These are phyloP conservation scores for Vigna radiata DNA, from an alignment of 306 rosid species.

Conservation along the genomic window DNA sequence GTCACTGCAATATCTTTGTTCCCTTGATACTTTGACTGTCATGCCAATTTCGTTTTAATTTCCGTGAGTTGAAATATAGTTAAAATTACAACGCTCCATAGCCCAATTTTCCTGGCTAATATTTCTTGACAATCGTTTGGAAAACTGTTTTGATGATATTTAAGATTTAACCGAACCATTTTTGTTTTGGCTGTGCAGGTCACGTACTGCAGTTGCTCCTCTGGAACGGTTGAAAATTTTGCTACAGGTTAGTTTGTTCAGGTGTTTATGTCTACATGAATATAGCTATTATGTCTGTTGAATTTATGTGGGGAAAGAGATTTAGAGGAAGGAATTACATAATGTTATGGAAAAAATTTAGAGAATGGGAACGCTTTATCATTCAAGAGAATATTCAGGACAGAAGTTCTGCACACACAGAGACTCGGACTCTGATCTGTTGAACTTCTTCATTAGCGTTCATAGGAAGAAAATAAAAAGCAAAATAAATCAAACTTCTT, in stretches of 20 bases:
- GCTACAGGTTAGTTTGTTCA: slow-evolving; percentile 74
- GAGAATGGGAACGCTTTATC: not conserved
- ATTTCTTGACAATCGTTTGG: not conserved
- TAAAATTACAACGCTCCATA: not conserved
- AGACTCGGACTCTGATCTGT: not conserved
- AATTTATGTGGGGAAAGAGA: not conserved
- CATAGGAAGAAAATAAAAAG: not conserved
- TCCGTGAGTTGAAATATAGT: not conserved
- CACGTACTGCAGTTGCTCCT: slow-evolving; percentile 99
- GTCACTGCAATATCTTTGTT: not conserved
- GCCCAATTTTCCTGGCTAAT: not conserved
- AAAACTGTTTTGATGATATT: not conserved
- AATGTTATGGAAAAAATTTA: not conserved
- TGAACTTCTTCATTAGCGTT: not conserved
- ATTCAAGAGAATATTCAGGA: not conserved
- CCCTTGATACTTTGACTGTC: not conserved
- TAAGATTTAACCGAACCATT: slow-evolving; percentile 5
- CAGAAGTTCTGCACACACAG: not conserved
- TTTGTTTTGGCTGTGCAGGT: slow-evolving; percentile 59
- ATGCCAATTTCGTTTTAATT: slow-evolving; percentile 11
- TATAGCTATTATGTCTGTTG: not conserved
- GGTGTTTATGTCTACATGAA: slow-evolving; percentile 23
- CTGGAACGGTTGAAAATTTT: slow-evolving; percentile 94
- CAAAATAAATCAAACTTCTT: not conserved
- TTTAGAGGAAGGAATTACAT: not conserved